phyloP scores from a whole-genome alignment of 2,329 filamentous ascomycete genomes.

The Sporothrix sp. region DNA sequence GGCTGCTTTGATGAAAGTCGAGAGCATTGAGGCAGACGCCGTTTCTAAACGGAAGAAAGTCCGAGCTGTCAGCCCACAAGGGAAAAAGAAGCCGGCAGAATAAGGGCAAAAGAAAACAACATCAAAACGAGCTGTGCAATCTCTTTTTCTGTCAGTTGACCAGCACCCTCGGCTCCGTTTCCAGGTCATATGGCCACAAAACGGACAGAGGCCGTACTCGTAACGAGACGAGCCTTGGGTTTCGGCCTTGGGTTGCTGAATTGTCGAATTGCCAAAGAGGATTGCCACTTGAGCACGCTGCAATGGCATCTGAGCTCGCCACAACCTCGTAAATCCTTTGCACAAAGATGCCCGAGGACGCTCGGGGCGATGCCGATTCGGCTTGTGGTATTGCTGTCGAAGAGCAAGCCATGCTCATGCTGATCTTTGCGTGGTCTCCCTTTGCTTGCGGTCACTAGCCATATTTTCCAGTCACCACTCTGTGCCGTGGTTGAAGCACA shows the following conservation, averaged over 20 bases:
- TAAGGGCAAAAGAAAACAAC: neutral
- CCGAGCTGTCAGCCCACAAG: neutral
- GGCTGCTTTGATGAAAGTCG: neutral
- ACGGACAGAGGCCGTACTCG: neutral
- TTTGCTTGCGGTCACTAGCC: neutral
- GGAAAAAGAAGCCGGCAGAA: neutral
- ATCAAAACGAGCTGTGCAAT: neutral
- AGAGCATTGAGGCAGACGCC: neutral
- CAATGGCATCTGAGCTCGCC: too few relatives aligned
- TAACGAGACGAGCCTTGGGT: too few relatives aligned
- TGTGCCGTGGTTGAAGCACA: neutral
- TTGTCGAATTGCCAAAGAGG: too few relatives aligned
- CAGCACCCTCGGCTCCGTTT: neutral
- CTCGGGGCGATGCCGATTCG: too few relatives aligned
- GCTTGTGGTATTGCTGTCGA: too few relatives aligned
- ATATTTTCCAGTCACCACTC: neutral
- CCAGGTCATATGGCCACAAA: too few relatives aligned
- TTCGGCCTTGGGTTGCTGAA: too few relatives aligned
- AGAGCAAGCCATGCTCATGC: too few relatives aligned
- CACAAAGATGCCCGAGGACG: too few relatives aligned
- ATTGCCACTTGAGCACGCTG: too few relatives aligned
- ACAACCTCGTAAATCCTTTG: too few relatives aligned
- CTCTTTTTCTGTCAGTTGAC: slow-evolving; percentile 5
- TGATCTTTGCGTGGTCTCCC: neutral
- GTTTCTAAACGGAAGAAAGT: neutral